phyloP scores from a whole-genome alignment of 768 basidiomycete species.

The Boletus rex-veris region DNA sequence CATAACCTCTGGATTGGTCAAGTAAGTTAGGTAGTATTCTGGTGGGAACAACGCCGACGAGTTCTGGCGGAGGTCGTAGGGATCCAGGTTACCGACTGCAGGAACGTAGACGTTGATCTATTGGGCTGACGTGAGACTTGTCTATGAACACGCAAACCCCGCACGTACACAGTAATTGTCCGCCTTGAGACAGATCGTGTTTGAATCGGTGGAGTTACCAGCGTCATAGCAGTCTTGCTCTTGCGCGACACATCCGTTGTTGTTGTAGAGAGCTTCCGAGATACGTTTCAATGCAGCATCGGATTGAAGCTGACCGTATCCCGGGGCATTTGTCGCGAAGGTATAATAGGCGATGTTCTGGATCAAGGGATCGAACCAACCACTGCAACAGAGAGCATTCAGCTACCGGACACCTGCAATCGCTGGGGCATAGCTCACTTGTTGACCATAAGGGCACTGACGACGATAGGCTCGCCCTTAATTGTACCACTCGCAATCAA shows the following conservation, averaged over 20 bases:
- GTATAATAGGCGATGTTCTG: conserved; percentile 59
- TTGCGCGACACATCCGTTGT: conserved; percentile 52
- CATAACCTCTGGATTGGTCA: conserved; percentile 36
- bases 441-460: conserved; percentile 64
- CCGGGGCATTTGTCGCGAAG: conserved; percentile 60
- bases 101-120: conserved; percentile 48
- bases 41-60: conserved; percentile 52
- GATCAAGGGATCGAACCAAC: conserved; percentile 64
- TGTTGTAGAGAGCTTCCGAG: conserved; percentile 45
- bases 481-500: conserved; percentile 44
- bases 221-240: conserved; percentile 56
- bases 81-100: conserved; percentile 50
- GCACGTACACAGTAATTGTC: conserved; percentile 54
- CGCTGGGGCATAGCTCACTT: conserved; percentile 36
- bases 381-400: conserved; percentile 33
- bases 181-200: conserved; percentile 48
- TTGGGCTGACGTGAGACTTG: not conserved
- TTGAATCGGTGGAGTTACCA: conserved; percentile 42
- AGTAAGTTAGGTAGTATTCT: conserved; percentile 49
- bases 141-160: not conserved
- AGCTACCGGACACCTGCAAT: not conserved
- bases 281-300: conserved; percentile 43
- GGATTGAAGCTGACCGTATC: conserved; percentile 60
- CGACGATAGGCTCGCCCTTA: conserved; percentile 47
- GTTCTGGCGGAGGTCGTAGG: conserved; percentile 57